These are phyloP conservation scores for Heliamphora exappendiculata DNA, from an alignment of 148 eudicot species.

Conservation along the genomic window DNA sequence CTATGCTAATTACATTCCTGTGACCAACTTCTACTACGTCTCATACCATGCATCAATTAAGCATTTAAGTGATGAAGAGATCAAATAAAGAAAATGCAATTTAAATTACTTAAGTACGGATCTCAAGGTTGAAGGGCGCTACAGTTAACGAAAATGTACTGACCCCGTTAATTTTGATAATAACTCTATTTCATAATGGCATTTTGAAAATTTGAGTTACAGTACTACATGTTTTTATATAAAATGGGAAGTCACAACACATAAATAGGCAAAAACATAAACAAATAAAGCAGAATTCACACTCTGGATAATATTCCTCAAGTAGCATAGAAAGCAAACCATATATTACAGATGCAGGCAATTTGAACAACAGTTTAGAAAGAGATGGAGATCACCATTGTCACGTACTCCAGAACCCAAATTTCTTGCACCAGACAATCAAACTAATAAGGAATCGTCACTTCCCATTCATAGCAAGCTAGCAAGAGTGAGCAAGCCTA, in stretches of 20 bases:
- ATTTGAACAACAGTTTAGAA: neutral
- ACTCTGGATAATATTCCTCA: neutral
- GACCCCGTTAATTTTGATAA: neutral
- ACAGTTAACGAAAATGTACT: too few relatives aligned
- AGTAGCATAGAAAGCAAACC: neutral
- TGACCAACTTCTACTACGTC: too few relatives aligned
- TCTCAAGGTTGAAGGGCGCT: too few relatives aligned
- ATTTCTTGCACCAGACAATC: neutral
- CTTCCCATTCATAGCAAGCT: neutral
- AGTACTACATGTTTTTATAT: neutral
- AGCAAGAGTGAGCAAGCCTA: conserved; percentile 14
- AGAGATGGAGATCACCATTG: neutral
- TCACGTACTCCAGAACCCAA: neutral
- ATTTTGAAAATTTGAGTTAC: neutral
- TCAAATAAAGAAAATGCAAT: too few relatives aligned
- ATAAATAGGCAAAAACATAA: neutral
- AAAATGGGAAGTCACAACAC: neutral
- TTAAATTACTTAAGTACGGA: too few relatives aligned
- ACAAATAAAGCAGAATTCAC: neutral
- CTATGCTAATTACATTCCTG: too few relatives aligned
- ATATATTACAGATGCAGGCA: neutral
- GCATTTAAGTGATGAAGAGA: too few relatives aligned
- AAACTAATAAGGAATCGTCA: neutral
- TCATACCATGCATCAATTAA: too few relatives aligned
- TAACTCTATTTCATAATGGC: neutral